Conservation (phyloP, 805 yeast genomes). For the Teunomyces barrocoloradensis region DNA sequence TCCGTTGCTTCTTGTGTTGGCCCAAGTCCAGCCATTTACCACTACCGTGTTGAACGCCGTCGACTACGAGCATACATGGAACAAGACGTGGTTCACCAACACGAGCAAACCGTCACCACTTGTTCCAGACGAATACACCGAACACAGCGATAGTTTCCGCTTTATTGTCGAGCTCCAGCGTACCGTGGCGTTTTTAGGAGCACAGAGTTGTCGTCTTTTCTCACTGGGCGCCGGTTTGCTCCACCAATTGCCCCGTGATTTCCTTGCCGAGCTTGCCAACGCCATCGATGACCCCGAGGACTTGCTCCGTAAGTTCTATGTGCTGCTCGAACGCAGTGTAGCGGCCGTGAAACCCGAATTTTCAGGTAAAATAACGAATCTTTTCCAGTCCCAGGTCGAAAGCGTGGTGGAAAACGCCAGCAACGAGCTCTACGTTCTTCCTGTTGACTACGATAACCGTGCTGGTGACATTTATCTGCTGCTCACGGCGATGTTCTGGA, state of each 20-base stretch:
- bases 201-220: constrained; percentile 19
- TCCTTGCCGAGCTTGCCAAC: constrained; percentile 15
- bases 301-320: constrained; percentile 12
- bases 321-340: constrained; percentile 4
- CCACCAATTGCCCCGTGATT: constrained; percentile 16
- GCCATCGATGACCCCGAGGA: constrained; percentile 19
- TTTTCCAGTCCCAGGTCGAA: constrained; percentile 28
- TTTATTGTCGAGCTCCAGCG: constrained; percentile 23
- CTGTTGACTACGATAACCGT: constrained; percentile 32
- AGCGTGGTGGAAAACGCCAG: constrained; percentile 23
- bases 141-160: constrained; percentile 6
- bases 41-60: constrained; percentile 10
- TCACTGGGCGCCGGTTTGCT: constrained; percentile 19
- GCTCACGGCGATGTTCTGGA: constrained; percentile 39
- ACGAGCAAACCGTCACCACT: constrained; percentile 6
- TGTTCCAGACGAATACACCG: constrained; percentile 7
- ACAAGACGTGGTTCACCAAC: constrained; percentile 17
- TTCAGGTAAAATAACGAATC: constrained; percentile 6
- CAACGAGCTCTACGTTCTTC: constrained; percentile 26
- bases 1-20: constrained; percentile 27
- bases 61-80: constrained; percentile 15
- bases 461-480: constrained; percentile 26
- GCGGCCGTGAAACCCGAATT: neutral
- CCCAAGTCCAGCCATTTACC: constrained; percentile 22
- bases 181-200: constrained; percentile 18